phyloP scores from a whole-genome alignment of 805 yeast genomes.

The Kazachstania martiniae region DNA sequence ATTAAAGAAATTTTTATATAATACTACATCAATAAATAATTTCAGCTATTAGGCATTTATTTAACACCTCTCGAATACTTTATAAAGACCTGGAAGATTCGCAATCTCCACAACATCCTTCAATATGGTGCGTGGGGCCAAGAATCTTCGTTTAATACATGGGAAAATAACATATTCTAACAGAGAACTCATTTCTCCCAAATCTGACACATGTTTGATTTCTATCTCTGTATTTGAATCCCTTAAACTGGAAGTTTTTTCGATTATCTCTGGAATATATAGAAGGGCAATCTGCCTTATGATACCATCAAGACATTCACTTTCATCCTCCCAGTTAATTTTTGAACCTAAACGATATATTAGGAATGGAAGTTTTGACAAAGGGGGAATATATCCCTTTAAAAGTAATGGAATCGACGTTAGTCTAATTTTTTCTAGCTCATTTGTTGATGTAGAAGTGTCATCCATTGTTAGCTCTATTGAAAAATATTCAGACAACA shows the following conservation, averaged over 20 bases:
- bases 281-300: conserved; percentile 59
- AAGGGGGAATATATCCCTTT: conserved; percentile 50
- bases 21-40: too few species aligned
- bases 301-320: conserved; percentile 54
- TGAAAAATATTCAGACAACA: conserved; percentile 74
- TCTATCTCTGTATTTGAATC: conserved; percentile 14
- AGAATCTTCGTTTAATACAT: conserved; percentile 43
- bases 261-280: conserved; percentile 52
- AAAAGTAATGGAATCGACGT: conserved; percentile 56
- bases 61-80: conserved; percentile 85
- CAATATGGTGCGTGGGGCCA: conserved; percentile 47
- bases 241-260: conserved; percentile 11
- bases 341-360: conserved; percentile 47
- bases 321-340: conserved; percentile 60
- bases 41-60: too few species aligned
- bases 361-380: conserved; percentile 56
- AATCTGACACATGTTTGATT: conserved; percentile 16
- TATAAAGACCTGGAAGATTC: conserved; percentile 80
- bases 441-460: conserved; percentile 5
- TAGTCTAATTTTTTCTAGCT: conserved; percentile 29
- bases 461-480: conserved; percentile 32
- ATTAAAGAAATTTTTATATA: conserved; percentile 8
- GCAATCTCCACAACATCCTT: conserved; percentile 73
- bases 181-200: conserved; percentile 24
- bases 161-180: conserved; percentile 62